A percentile compares a stretch with the other conserved stretches of the same genome.
Evolutionary conservation across 371 early-diverging fungal genomes (phyloP).

Genomic region (Funneliformis caledonium): DNA sequence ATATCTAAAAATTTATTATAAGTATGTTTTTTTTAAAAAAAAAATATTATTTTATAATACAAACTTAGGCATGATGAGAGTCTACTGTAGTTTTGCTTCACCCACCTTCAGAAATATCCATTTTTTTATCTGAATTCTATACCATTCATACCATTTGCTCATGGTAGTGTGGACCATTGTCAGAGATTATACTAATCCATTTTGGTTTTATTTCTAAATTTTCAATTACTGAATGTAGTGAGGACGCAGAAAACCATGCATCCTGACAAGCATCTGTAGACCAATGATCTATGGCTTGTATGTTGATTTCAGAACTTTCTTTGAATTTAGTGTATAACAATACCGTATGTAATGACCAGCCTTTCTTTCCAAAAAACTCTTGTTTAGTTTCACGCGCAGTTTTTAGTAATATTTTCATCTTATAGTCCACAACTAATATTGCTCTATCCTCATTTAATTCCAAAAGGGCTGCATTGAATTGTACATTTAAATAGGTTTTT

Average conservation of each 20-base stretch:
- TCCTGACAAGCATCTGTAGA: neutral
- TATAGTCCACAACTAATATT: constrained; percentile 1
- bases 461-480: constrained; percentile 3
- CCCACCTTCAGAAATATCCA: neutral
- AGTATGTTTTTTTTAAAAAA: neutral
- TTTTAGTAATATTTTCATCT: neutral
- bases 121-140: constrained; percentile 3
- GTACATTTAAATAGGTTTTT: constrained; percentile 5
- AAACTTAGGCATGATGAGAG: neutral
- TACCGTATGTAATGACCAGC: neutral
- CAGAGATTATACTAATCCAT: constrained; percentile 11
- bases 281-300: neutral
- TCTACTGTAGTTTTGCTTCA: neutral
- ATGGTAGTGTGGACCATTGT: neutral
- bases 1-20: constrained; percentile 7
- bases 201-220: constrained; percentile 3
- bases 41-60: neutral
- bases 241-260: neutral
- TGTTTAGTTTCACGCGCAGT: constrained; percentile 11
- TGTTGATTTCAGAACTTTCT: neutral
- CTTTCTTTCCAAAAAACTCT: neutral
- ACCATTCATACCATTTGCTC: constrained; percentile 3
- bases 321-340: neutral
- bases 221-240: constrained; percentile 2
- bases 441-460: neutral